These are phyloP conservation scores for Sclerotinia spermophila DNA, from an alignment of 2,329 filamentous ascomycete genomes.

Conservation along the genomic window DNA sequence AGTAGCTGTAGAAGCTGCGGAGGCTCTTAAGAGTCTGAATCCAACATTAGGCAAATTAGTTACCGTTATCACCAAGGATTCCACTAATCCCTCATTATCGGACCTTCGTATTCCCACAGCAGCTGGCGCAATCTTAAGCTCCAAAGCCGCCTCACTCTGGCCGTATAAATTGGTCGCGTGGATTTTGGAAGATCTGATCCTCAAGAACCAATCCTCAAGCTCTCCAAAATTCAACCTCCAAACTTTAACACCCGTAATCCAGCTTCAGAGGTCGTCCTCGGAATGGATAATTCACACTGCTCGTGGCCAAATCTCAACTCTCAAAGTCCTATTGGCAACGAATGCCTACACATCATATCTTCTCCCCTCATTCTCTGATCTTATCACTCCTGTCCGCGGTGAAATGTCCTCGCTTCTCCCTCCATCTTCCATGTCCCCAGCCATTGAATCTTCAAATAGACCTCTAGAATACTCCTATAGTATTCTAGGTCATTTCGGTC, in stretches of 20 bases:
- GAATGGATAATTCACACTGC: constrained; percentile 63
- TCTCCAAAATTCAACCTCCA: constrained; percentile 63
- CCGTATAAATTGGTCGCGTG: constrained; percentile 80
- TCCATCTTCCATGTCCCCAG: constrained; percentile 40
- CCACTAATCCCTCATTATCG: constrained; percentile 41
- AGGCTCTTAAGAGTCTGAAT: constrained; percentile 46
- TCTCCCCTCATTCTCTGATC: constrained; percentile 62
- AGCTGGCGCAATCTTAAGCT: constrained; percentile 61
- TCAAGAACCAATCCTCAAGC: constrained; percentile 1
- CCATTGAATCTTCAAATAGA: constrained; percentile 7
- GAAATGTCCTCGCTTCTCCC: constrained; percentile 66
- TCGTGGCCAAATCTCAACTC: constrained; percentile 62
- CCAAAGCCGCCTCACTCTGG: constrained; percentile 67
- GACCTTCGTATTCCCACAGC: constrained; percentile 54
- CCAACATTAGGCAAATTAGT: constrained; percentile 53
- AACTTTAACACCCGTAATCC: constrained; percentile 64
- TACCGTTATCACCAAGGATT: constrained; percentile 37
- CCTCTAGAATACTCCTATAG: constrained; percentile 46
- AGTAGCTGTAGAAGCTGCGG: constrained; percentile 49
- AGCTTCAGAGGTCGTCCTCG: constrained; percentile 40
- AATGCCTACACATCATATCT: constrained; percentile 82
- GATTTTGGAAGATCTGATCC: constrained; percentile 52
- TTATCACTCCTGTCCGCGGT: constrained; percentile 74
- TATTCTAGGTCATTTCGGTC: constrained; percentile 50
- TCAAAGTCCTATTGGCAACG: constrained; percentile 69